Evolutionary conservation across 2,329 filamentous ascomycete species (phyloP).

Genomic region (Ophiocordyceps camponoti-saundersi): DNA sequence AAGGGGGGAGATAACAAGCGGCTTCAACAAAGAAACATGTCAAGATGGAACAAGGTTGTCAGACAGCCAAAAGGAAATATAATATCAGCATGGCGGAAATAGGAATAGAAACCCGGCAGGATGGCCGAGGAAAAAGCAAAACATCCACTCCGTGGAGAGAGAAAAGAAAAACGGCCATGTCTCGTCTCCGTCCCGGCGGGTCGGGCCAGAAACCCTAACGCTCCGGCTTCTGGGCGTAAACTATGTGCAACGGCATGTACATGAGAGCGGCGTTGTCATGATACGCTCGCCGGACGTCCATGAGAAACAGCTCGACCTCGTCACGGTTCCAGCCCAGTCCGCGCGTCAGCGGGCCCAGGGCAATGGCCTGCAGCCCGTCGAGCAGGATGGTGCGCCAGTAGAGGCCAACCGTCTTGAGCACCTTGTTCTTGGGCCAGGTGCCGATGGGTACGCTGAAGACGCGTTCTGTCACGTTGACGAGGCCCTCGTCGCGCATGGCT

Average conservation of each 20-base stretch:
- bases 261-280: conserved; percentile 24
- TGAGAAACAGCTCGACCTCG: conserved; percentile 29
- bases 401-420: conserved; percentile 31
- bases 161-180: background rate
- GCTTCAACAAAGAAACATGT: background rate
- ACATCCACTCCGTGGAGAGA: background rate
- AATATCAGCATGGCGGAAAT: background rate
- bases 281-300: conserved; percentile 30
- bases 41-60: background rate
- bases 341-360: conserved; percentile 32
- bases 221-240: conserved; percentile 34
- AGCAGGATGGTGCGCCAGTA: conserved; percentile 33
- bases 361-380: conserved; percentile 32
- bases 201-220: background rate
- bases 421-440: conserved; percentile 33
- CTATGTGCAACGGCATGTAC: conserved; percentile 39
- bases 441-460: conserved; percentile 36
- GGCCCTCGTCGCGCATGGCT: conserved; percentile 31
- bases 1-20: too few relatives aligned
- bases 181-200: background rate
- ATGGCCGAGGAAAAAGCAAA: background rate
- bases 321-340: conserved; percentile 29
- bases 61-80: background rate
- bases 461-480: conserved; percentile 31
- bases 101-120: background rate